Percentiles rank a stretch among this genome's conserved stretches.
phyloP scores from a whole-genome alignment of 148 eudicot species.

The Gaultheria prostrata region DNA sequence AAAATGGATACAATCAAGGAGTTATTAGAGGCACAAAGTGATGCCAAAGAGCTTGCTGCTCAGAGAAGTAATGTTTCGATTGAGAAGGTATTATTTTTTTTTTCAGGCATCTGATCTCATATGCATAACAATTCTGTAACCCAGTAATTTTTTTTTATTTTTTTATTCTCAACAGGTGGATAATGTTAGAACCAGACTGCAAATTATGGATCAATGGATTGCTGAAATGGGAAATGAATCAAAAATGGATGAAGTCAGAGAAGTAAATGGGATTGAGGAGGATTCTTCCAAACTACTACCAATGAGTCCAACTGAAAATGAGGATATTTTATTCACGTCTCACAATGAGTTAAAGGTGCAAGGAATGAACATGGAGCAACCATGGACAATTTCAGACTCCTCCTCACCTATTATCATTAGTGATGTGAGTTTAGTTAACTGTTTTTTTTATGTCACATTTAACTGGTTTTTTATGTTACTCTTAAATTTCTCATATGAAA shows the following conservation, averaged over 20 bases:
- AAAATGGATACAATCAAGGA: constrained; percentile 41
- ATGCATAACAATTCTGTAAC: background rate
- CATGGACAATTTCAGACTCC: constrained; percentile 4
- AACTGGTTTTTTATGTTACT: background rate
- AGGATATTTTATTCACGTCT: constrained; percentile 12
- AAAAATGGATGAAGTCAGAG: constrained; percentile 14
- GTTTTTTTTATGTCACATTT: background rate
- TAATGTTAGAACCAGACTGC: constrained; percentile 9
- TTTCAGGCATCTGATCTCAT: background rate
- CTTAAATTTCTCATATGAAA: too few species aligned
- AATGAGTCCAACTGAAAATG: background rate
- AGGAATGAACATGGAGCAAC: constrained; percentile 6
- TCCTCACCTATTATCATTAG: constrained; percentile 5
- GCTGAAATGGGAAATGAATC: constrained; percentile 12
- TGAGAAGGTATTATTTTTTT: constrained; percentile 2
- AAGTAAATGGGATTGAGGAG: background rate
- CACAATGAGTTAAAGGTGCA: constrained; percentile 1
- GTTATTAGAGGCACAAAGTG: constrained; percentile 24
- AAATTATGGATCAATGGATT: constrained; percentile 20
- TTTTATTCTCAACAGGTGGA: constrained; percentile 11
- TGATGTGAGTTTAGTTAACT: constrained; percentile 15
- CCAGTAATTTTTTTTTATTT: background rate
- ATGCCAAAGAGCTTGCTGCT: constrained; percentile 13
- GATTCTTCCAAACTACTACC: constrained; percentile 8
- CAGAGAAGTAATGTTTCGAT: background rate